Percentiles rank a stretch among this genome's conserved stretches.
These are phyloP conservation scores for Vicia villosa DNA, from an alignment of 306 rosid genomes.

Conservation along the genomic window DNA sequence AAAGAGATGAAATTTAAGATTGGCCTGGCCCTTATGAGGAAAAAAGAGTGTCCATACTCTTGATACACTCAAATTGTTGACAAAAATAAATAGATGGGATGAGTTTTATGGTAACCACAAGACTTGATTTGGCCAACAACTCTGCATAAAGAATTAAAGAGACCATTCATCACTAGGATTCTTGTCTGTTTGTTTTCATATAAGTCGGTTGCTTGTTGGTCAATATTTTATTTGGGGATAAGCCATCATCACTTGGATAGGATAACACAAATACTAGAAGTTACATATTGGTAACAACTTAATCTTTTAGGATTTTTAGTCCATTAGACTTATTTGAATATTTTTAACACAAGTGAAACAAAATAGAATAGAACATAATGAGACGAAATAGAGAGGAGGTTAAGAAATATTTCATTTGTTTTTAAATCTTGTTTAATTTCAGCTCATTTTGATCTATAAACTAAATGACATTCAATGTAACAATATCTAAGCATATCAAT, in stretches of 20 bases:
- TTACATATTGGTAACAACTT: no score
- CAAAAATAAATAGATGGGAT: constrained; percentile 8
- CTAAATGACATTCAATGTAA: no score
- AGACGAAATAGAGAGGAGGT: no score
- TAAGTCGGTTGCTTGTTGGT: constrained; percentile 34
- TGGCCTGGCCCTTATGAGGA: constrained; percentile 7
- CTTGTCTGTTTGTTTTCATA: constrained; percentile 30
- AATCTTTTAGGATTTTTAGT: no score
- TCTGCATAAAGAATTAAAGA: constrained; percentile 21
- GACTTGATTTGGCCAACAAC: constrained; percentile 26
- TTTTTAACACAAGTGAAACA: no score
- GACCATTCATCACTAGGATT: constrained; percentile 12
- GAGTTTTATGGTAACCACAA: neutral
- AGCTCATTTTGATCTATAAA: no score
- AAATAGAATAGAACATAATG: no score
- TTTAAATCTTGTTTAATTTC: no score
- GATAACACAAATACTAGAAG: neutral
- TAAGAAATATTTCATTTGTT: no score
- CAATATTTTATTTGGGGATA: constrained; percentile 39
- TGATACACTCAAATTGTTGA: constrained; percentile 19
- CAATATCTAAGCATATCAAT: no score
- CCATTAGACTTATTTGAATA: no score
- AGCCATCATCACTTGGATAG: constrained; percentile 25
- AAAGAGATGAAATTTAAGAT: neutral
- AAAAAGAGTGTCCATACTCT: neutral